phyloP scores from a whole-genome alignment of 2,329 filamentous ascomycete species.

The Fusarium sororula region DNA sequence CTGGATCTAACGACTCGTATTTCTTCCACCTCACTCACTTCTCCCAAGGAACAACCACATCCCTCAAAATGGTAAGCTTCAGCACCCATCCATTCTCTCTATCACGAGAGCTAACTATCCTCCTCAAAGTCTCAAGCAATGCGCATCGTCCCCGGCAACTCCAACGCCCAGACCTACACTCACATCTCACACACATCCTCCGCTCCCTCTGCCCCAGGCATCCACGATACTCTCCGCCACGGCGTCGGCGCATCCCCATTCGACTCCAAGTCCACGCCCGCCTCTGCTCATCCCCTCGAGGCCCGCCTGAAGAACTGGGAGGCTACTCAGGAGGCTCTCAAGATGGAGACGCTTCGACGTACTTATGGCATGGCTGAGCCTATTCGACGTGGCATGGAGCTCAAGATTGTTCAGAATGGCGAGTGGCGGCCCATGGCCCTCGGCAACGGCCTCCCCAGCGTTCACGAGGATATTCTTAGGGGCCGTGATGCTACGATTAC shows the following conservation, averaged over 20 bases:
- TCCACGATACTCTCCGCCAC: slow-evolving; percentile 91
- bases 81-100: slow-evolving; percentile 4
- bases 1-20: background rate
- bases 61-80: slow-evolving; percentile 60
- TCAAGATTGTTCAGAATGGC: slow-evolving; percentile 83
- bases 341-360: slow-evolving; percentile 87
- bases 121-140: slow-evolving; percentile 70
- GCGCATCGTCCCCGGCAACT: slow-evolving; percentile 81
- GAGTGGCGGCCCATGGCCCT: slow-evolving; percentile 82
- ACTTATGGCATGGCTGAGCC: slow-evolving; percentile 94
- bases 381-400: slow-evolving; percentile 91
- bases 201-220: slow-evolving; percentile 89
- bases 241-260: slow-evolving; percentile 75
- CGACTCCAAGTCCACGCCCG: slow-evolving; percentile 59
- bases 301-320: slow-evolving; percentile 90
- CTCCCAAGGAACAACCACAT: slow-evolving; percentile 10
- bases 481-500: slow-evolving; percentile 80
- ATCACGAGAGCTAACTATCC: slow-evolving; percentile 33
- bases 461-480: slow-evolving; percentile 90
- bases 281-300: slow-evolving; percentile 85
- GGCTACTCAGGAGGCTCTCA: slow-evolving; percentile 83
- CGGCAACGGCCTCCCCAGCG: slow-evolving; percentile 65
- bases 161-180: slow-evolving; percentile 72
- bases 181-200: slow-evolving; percentile 69
- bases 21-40: background rate